phyloP scores from a whole-genome alignment of 306 rosid species.

The Cicer chorassanicum region DNA sequence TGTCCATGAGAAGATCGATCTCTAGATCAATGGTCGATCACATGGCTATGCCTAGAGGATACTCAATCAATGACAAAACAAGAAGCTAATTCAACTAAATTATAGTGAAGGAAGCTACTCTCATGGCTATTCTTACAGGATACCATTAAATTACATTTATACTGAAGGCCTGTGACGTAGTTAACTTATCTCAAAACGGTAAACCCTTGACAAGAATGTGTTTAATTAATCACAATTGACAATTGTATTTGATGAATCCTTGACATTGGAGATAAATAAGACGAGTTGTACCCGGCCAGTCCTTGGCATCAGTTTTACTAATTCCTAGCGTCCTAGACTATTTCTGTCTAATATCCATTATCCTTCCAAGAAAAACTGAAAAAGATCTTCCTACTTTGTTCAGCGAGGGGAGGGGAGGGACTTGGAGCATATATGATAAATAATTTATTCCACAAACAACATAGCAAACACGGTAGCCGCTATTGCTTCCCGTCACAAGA shows the following conservation, averaged over 20 bases:
- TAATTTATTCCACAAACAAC: background rate
- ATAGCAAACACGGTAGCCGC: conserved; percentile 5
- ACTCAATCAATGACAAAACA: background rate
- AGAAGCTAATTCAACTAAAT: conserved; percentile 4
- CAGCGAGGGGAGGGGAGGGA: background rate
- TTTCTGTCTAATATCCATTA: conserved; percentile 9
- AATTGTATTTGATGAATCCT: background rate
- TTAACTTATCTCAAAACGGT: conserved; percentile 7
- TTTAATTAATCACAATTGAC: background rate
- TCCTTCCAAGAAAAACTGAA: background rate
- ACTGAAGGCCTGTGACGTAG: background rate
- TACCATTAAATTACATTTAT: conserved; percentile 3
- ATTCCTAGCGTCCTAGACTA: background rate
- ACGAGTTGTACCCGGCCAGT: background rate
- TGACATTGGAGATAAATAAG: conserved; percentile 2
- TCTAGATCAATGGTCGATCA: background rate
- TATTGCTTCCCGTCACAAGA: background rate
- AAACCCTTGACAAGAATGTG: conserved; percentile 7
- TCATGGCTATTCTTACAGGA: background rate
- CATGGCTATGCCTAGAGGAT: background rate
- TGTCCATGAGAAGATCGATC: background rate
- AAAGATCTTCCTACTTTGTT: conserved; percentile 2
- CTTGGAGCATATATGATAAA: background rate
- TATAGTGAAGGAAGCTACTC: background rate
- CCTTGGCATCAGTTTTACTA: conserved; percentile 28